Evolutionary conservation across 176 grass and related monocot species (phyloP), one percentile per base, ranked within the genome.

Genomic region (Cymbopogon citratus): DNA sequence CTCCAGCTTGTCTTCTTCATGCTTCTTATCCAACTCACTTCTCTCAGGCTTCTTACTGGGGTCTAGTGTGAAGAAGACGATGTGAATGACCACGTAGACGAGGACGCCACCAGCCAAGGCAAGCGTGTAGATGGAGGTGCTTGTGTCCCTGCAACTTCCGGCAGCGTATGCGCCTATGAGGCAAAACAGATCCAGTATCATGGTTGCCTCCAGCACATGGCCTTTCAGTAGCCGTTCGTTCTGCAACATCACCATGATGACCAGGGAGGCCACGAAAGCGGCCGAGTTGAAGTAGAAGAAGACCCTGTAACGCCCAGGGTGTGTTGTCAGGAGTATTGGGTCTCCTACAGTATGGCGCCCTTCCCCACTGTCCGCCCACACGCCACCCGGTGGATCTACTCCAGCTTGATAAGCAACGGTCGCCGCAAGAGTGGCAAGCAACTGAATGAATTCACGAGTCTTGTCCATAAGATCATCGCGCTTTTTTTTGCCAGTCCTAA

Each of bases 231-330:
- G 77, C 0, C 5, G 21, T 5, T n/a, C 7, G 1, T 26, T 68
- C 66, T 63, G 76, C 29, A 89, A 3, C 63, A 89, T 75, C 2
- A 75, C 66, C 16, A 85, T 80, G 70, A 89, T 73, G 16, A 68
- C 61, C 2, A 89, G 34, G 2, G 87, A 89, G 0, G 75, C 46
- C 75, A 89, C 76, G 5, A 89, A 85, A 1, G 87, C 87, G 0
- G 41, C 78, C 0, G 81, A 74, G 78, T 89, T 89, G 46, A 76
- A 76, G 13, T 84, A 80, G 74, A 84, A 89, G 6, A 23, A 54
- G 19, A 54, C 57, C 21, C 49, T 51, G 44, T 68, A 89, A 12
- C 75, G 74, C 3, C 3, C 11, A 0, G 39, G n/a, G 5, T 41
- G 48, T 18, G 10, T 80, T 7, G 70, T 52, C 9, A 5, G 68